A percentile compares a stretch with the other conserved stretches of the same genome.
These are phyloP conservation scores for Entomortierella parvispora DNA, from an alignment of 192 early-diverging fungal genomes.

Conservation along the genomic window DNA sequence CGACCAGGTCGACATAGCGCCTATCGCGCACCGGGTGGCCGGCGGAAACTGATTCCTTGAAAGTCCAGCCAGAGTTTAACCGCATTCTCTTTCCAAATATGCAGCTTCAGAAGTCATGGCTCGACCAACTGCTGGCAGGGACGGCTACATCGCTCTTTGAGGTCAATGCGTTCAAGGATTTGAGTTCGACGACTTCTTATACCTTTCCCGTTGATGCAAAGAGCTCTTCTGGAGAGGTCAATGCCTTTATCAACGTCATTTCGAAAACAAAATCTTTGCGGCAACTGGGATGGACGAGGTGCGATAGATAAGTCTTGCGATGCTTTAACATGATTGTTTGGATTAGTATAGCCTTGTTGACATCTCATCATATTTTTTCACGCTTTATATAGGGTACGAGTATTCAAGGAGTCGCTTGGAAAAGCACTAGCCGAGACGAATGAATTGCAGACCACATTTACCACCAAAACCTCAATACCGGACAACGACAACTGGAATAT, in stretches of 20 bases:
- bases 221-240: slow-evolving; percentile 25
- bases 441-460: neutral
- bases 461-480: slow-evolving; percentile 17
- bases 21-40: no score
- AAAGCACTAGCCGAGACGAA: neutral
- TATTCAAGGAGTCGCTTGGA: slow-evolving; percentile 10
- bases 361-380: no score
- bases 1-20: no score
- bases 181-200: neutral
- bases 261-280: slow-evolving; percentile 25
- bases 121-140: slow-evolving; percentile 35
- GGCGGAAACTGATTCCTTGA: no score
- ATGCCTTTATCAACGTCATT: slow-evolving; percentile 49
- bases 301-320: neutral
- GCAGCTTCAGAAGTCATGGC: slow-evolving; percentile 45
- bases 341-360: no score
- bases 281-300: slow-evolving; percentile 41
- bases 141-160: slow-evolving; percentile 23
- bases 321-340: neutral
- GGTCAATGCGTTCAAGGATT: neutral
- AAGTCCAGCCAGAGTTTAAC: no score
- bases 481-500: slow-evolving; percentile 43
- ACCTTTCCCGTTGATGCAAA: neutral
- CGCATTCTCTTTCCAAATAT: no score
- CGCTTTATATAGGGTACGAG: no score